Base-by-base conservation (phyloP, 1,284 basidiomycete species). In the Marasmius oreades region DNA sequence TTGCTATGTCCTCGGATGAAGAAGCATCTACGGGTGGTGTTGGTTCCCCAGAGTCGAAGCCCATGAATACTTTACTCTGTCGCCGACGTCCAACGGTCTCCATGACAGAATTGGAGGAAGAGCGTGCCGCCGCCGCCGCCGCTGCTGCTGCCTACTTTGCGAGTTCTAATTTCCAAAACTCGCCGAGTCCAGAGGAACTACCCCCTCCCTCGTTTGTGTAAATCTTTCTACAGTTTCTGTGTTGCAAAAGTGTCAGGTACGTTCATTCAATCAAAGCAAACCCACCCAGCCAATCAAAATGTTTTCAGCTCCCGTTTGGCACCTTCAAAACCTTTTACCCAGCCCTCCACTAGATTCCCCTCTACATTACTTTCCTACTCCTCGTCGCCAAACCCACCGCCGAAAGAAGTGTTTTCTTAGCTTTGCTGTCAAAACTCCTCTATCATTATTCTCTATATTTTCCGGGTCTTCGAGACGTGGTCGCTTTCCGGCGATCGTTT, bases 161-260 rank as follows among this genome's bases (percentile, higher is more conserved):
- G 61, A 88, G 85, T 64, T 89, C 87, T 37, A 76, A 78, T 64
- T 90, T 89, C 80, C 88, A 90, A 77, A 90, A 88, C 73, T 88
- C 87, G 58, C 87, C 87, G 11, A 88, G 84, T 64, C 87, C 87
- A 53, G 88, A 90, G 56, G 87, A 88, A 65, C 72, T 90, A 48
- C 87, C 87, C 46, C 79, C 82, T 60, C 86, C 86, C 54, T 73
- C 77, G 58, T 85, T 86, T 66, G 66, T 73, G 56, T 80, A 69
- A 80, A 69, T 65, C 69, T 45, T 12, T 11, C 23, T 24, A 47
- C 37, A 36, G 55, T 16, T 28, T 47, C 31, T 39, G 51, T 52
- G 28, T 46, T 20, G 51, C 33, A 55, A 53, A 28, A 57, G 57
- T 59, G 47, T 26, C 42, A 59, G 45, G 57, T 57, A 18, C 16